Evolutionary conservation across 257 asterid genomes (phyloP), one percentile per base, ranked within the genome.

Genomic region (Forsythia suspensa): DNA sequence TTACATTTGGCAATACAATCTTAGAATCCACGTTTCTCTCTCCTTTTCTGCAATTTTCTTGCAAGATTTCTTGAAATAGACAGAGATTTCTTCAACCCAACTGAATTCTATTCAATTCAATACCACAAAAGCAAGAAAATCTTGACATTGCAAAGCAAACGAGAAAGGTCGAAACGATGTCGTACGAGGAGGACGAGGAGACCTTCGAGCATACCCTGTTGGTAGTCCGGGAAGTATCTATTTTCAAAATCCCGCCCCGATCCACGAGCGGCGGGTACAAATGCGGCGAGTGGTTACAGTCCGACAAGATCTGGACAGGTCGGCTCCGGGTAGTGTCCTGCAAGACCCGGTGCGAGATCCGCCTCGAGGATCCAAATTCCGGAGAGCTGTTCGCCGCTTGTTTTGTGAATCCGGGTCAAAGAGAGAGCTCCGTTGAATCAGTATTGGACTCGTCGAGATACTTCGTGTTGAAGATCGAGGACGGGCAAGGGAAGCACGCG

Each of bases 291-390:
- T 95, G 99, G 99, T 86, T 95, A 21, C 99, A 95, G 82, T 90
- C 99, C 79, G 98, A 95, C 79, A 95, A 92, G 96, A 95, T 95
- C 94, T 95, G 99, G 98, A 80, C 98, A 20, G 98, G 98, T 71
- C 91, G 99, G 8, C 90, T 95, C 52, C 91, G 99, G 24, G 97
- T 95, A 15, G 96, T 95, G 15, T 95, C 98, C 2, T 90, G 94
- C 80, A 83, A 85, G 46, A 66, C 85, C 57, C 92, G 97, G 8
- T 95, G 98, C 84, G 99, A 95, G 98, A 95, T 95, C 92, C 97
- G 97, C 5, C 87, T 95, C 18, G 99, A 93, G 85, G 97, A 93
- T 83, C 98, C 98, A 18, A 90, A 86, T 61, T 89, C 99, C 77
- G 97, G 94, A 1, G 98, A 95, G 76, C 95, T 95, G 2, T 95